Conservation (phyloP, 2,329 filamentous ascomycete genomes). For the Thielaviopsis populi region DNA sequence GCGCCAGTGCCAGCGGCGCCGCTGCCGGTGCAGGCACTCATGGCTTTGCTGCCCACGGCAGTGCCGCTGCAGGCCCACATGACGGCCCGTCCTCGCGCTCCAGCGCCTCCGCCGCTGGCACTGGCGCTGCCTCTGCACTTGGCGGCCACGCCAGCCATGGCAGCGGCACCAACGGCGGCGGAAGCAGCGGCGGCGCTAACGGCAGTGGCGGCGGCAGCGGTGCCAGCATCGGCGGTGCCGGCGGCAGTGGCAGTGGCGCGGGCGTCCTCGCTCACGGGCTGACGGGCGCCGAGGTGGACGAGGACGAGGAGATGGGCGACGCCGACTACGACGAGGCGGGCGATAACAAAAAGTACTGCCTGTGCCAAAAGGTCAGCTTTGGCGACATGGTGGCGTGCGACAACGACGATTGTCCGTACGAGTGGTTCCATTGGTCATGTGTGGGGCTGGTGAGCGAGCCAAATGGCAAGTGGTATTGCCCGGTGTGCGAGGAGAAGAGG, state of each 20-base stretch:
- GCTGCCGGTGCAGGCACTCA: constrained; percentile 31
- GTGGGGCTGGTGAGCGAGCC: constrained; percentile 54
- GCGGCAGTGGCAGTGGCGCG: constrained; percentile 17
- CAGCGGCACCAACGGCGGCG: background rate
- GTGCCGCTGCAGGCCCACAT: constrained; percentile 19
- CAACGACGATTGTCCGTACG: constrained; percentile 63
- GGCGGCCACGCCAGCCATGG: background rate
- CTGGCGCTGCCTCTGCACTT: background rate
- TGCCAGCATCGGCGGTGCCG: background rate
- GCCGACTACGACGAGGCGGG: constrained; percentile 55
- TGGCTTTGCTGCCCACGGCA: constrained; percentile 21
- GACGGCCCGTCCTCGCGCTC: background rate
- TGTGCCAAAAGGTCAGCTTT: constrained; percentile 69
- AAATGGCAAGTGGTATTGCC: constrained; percentile 53
- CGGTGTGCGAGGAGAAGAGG: constrained; percentile 41
- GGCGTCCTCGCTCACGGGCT: constrained; percentile 19
- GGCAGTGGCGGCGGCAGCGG: background rate
- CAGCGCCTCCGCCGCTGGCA: background rate
- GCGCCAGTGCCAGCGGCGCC: constrained; percentile 25
- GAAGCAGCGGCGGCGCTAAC: constrained; percentile 19
- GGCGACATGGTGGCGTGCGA: constrained; percentile 85
- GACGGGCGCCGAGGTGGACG: constrained; percentile 33
- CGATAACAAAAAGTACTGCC: constrained; percentile 69
- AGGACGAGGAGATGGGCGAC: constrained; percentile 41
- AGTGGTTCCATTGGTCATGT: constrained; percentile 80